Percentiles rank a stretch among this genome's conserved stretches.
These are phyloP conservation scores for Mucor piriformis DNA, from an alignment of 371 early-diverging fungal species.

Conservation along the genomic window DNA sequence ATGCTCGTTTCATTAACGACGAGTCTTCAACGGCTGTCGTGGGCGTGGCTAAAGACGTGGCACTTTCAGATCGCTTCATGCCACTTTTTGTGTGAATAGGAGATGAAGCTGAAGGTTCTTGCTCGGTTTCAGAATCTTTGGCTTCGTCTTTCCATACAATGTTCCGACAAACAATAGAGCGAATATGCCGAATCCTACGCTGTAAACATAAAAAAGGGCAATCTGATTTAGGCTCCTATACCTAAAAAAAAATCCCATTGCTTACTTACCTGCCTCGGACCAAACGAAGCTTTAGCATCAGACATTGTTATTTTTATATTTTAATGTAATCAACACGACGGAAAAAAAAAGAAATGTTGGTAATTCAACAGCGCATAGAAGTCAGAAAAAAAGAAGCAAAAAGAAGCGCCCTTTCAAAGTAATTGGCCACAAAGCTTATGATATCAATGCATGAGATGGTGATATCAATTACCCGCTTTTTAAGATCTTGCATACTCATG, in stretches of 20 bases:
- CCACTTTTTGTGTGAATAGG: not conserved
- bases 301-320: constrained; percentile 9
- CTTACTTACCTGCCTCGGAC: constrained; percentile 17
- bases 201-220: constrained; percentile 1
- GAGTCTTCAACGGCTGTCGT: constrained; percentile 44
- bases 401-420: too few species aligned
- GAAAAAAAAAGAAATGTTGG: not conserved
- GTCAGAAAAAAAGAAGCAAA: too few species aligned
- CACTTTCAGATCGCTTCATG: constrained; percentile 40
- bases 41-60: constrained; percentile 24
- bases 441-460: too few species aligned
- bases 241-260: not conserved
- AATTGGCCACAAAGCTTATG: too few species aligned
- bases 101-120: not conserved
- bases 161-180: constrained; percentile 44
- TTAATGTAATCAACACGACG: not conserved
- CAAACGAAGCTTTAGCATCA: constrained; percentile 6
- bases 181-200: constrained; percentile 50
- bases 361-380: too few species aligned
- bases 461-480: too few species aligned
- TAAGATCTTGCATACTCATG: too few species aligned
- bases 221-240: not conserved
- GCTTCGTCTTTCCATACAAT: constrained; percentile 30
- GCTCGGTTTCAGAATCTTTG: not conserved
- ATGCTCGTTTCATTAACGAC: constrained; percentile 44